Evolutionary conservation across 1,284 basidiomycete genomes (phyloP).

Genomic region (Cryptococcus sp.): DNA sequence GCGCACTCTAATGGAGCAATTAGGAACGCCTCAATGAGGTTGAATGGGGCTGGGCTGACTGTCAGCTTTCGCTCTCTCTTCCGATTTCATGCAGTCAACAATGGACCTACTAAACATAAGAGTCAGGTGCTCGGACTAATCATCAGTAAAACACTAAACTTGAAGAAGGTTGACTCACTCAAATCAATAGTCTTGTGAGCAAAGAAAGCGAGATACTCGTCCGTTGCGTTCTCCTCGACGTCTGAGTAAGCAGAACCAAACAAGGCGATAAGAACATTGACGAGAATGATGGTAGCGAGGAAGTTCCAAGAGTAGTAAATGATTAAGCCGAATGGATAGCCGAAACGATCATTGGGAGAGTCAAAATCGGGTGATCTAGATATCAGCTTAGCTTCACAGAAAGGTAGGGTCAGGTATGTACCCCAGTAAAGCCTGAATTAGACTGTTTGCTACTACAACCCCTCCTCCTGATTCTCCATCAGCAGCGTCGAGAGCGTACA

Average conservation of each 20-base stretch:
- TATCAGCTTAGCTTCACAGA: constrained; percentile 4
- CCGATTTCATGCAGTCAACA: constrained; percentile 1
- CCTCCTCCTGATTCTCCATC: constrained; percentile 67
- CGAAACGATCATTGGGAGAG: constrained; percentile 54
- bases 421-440: constrained; percentile 79
- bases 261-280: constrained; percentile 92
- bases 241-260: constrained; percentile 87
- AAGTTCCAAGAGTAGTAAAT: constrained; percentile 90
- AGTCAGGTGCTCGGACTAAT: constrained; percentile 64
- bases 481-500: constrained; percentile 85
- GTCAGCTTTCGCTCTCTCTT: constrained; percentile 3
- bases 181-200: constrained; percentile 78
- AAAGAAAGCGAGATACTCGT: constrained; percentile 70
- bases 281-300: constrained; percentile 75
- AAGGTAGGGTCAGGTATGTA: constrained; percentile 43
- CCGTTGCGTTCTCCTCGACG: constrained; percentile 53
- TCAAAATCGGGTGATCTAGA: constrained; percentile 72
- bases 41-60: constrained; percentile 56
- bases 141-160: neutral
- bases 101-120: constrained; percentile 48
- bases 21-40: constrained; percentile 74
- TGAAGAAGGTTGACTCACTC: constrained; percentile 20
- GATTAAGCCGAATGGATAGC: constrained; percentile 60
- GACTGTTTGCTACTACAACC: constrained; percentile 62
- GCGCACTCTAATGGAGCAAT: constrained; percentile 80